A percentile compares a stretch with the other conserved stretches of the same genome.
These are phyloP conservation scores for Byssochlamys sp. DNA, from an alignment of 2,329 filamentous ascomycete species.

Conservation along the genomic window DNA sequence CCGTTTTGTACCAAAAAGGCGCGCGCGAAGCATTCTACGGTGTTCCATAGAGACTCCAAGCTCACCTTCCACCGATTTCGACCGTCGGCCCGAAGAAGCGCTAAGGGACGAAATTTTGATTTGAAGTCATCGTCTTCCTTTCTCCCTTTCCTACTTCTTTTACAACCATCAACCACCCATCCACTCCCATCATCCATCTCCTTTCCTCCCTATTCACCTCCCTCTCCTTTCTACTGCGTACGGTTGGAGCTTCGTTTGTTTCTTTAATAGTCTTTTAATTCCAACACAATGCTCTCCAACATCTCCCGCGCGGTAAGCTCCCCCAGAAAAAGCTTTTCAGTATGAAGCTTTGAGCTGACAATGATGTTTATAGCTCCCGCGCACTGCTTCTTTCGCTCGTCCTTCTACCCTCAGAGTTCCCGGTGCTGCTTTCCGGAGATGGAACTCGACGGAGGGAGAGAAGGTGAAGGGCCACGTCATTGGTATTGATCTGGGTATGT, in stretches of 20 bases:
- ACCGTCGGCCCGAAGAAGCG: slow-evolving; percentile 8
- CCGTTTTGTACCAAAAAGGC: background rate
- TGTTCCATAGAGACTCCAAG: background rate
- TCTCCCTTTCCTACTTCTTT: slow-evolving; percentile 11
- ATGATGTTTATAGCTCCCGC: slow-evolving; percentile 54
- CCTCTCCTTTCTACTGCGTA: slow-evolving; percentile 10
- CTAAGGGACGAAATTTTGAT: slow-evolving; percentile 10
- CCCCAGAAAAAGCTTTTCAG: slow-evolving; percentile 6
- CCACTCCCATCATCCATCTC: slow-evolving; percentile 22
- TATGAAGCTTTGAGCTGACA: slow-evolving; percentile 8
- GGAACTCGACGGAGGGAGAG: slow-evolving; percentile 45
- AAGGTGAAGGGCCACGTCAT: slow-evolving; percentile 95
- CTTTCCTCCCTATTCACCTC: slow-evolving; percentile 10
- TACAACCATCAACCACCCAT: slow-evolving; percentile 6
- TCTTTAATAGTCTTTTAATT: slow-evolving; percentile 26
- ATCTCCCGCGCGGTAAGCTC: slow-evolving; percentile 62
- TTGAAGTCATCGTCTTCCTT: slow-evolving; percentile 8
- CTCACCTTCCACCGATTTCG: slow-evolving; percentile 29
- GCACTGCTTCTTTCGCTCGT: slow-evolving; percentile 62
- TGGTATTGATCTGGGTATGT: slow-evolving; percentile 88
- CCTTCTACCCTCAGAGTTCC: slow-evolving; percentile 61
- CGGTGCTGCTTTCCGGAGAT: slow-evolving; percentile 58
- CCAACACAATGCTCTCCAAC: slow-evolving; percentile 59
- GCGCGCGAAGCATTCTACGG: background rate
- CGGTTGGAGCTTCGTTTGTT: slow-evolving; percentile 12